Conservation (phyloP, 2,329 filamentous ascomycete species). For the Cucurbitaria berberidis region DNA sequence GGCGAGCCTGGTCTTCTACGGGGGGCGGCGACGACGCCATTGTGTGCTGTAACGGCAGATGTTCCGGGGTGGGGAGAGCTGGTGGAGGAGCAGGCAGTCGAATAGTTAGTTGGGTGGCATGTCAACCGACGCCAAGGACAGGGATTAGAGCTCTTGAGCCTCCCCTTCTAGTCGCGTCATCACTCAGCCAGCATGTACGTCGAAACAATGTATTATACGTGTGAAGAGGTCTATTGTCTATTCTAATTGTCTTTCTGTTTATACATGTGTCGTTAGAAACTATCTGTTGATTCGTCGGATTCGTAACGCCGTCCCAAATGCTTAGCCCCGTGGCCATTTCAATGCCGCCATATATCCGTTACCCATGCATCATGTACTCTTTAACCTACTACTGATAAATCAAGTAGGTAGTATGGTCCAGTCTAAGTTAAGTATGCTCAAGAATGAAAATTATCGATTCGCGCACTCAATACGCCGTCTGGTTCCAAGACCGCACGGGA, state of each 20-base stretch:
- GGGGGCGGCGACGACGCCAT: conserved; percentile 58
- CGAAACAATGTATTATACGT: neutral
- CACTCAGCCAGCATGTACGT: conserved; percentile 3
- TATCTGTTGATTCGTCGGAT: conserved; percentile 2
- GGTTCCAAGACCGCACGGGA: conserved; percentile 10
- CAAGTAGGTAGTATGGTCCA: neutral
- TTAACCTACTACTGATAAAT: neutral
- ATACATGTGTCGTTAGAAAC: conserved; percentile 3
- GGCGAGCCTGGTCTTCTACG: conserved; percentile 71
- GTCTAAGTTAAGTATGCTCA: neutral
- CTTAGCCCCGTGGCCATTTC: conserved; percentile 2
- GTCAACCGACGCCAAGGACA: conserved; percentile 35
- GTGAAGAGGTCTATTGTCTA: neutral
- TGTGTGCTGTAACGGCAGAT: conserved; percentile 29
- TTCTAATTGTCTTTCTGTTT: conserved; percentile 1
- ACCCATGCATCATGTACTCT: conserved; percentile 10
- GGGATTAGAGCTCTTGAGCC: conserved; percentile 27
- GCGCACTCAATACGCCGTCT: conserved; percentile 4
- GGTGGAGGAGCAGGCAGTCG: conserved; percentile 28
- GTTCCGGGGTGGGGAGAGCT: conserved; percentile 39
- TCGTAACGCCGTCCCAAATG: conserved; percentile 25
- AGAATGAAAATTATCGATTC: neutral
- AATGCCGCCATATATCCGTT: conserved; percentile 8
- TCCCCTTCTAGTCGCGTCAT: conserved; percentile 37
- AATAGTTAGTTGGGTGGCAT: conserved; percentile 29